These are phyloP conservation scores for Leishmania guyanensis DNA, from an alignment of 208 protist genomes.

Conservation along the genomic window DNA sequence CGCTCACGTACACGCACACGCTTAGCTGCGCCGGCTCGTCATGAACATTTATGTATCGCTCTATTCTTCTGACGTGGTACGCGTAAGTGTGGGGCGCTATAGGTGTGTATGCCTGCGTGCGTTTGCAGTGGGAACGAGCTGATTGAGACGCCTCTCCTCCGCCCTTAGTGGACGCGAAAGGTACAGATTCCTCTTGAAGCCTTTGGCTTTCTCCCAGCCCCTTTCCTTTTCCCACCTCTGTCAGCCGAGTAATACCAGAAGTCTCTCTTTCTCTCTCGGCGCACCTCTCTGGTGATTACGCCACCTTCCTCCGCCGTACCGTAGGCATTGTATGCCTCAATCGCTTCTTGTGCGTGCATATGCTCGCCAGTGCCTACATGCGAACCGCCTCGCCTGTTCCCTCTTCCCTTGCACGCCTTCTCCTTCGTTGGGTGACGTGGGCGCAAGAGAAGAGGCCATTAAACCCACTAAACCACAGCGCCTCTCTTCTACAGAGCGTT, in stretches of 20 bases:
- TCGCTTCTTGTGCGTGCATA: background rate
- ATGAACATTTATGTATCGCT: background rate
- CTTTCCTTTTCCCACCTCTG: background rate
- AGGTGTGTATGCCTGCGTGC: background rate
- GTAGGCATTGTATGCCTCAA: background rate
- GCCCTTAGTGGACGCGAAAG: too few relatives aligned
- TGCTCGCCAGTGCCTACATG: background rate
- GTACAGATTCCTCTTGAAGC: too few relatives aligned
- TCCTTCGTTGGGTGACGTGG: background rate
- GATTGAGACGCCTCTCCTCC: background rate
- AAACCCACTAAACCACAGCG: background rate
- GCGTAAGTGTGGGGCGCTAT: background rate
- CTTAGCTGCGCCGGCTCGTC: background rate
- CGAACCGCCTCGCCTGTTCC: background rate
- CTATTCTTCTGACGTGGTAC: background rate
- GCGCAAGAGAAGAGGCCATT: background rate
- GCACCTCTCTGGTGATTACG: too few relatives aligned
- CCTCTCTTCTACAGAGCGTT: background rate
- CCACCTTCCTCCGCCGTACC: too few relatives aligned
- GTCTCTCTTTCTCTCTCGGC: too few relatives aligned
- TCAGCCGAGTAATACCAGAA: too few relatives aligned
- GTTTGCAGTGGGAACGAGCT: background rate
- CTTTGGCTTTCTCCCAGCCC: too few relatives aligned
- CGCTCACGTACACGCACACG: conserved; percentile 1
- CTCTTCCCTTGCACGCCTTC: background rate